These are phyloP conservation scores for Kwoniella botswanensis DNA, from an alignment of 768 basidiomycete genomes.

Conservation along the genomic window DNA sequence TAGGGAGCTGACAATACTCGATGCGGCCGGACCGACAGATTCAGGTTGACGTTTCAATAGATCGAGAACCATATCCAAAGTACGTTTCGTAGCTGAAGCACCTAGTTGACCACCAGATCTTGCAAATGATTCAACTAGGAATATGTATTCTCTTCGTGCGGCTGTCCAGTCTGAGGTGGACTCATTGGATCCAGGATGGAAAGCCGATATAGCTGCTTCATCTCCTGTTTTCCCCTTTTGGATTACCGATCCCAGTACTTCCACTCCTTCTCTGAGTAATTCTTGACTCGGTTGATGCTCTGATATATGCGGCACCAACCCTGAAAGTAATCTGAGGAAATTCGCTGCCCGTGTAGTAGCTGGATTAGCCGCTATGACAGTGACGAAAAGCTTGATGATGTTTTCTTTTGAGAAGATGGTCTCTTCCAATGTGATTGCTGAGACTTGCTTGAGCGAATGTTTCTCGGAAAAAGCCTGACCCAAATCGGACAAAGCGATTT, in stretches of 20 bases:
- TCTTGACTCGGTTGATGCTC: constrained; percentile 25
- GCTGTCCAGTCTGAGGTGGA: constrained; percentile 34
- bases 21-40: constrained; percentile 27
- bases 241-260: constrained; percentile 43
- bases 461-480: constrained; percentile 37
- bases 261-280: constrained; percentile 37
- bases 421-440: constrained; percentile 33
- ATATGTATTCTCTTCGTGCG: constrained; percentile 39
- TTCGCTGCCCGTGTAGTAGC: constrained; percentile 25
- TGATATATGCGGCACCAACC: constrained; percentile 35
- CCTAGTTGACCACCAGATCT: constrained; percentile 39
- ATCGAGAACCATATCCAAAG: constrained; percentile 43
- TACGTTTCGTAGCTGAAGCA: constrained; percentile 25
- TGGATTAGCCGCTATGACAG: constrained; percentile 52
- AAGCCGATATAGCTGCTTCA: constrained; percentile 34
- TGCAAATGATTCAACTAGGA: constrained; percentile 42
- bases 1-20: constrained; percentile 31
- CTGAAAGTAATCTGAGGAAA: constrained; percentile 37
- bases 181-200: constrained; percentile 30
- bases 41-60: constrained; percentile 30
- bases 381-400: constrained; percentile 46
- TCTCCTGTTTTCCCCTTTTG: constrained; percentile 31
- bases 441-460: constrained; percentile 35
- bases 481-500: constrained; percentile 45
- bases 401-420: constrained; percentile 39